Base-by-base conservation (phyloP, 202 grass and related monocot genomes). In the Setaria viridis region DNA sequence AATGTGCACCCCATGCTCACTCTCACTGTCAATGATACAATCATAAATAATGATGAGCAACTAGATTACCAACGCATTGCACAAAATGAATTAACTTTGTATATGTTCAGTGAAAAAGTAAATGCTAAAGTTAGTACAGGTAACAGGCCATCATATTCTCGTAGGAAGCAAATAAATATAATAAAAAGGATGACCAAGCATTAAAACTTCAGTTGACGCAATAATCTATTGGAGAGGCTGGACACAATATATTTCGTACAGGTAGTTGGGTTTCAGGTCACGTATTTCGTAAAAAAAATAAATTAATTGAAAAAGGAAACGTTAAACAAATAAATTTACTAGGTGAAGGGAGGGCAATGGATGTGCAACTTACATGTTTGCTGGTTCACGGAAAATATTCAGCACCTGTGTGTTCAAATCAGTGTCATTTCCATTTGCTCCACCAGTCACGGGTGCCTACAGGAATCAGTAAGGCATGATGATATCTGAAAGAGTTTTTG, bases 1-100 rank as follows among this genome's bases (percentile, higher is more conserved):
- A 12, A 93, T 33, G 72, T 99, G 94, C 48, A 99, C 88, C 3
- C 97, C 97, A n/a, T 99, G 97, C 21, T 94, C 94, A 41, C 63
- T 99, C 37, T 88, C 73, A 8, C 92, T 99, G 86, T 72, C 62
- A 55, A 74, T 39, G 57, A 51, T 1, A 33, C 5, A 45, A 74
- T 55, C 75, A 21, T 9, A 68, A 76, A 54, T 43, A 66, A 39
- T 30, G 39, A 77, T 29, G 42, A 72, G 32, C 0, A 67, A 51
- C 41, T 49, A 32, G 42, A 45, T 70, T 25, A 7, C 6, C 21
- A 34, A 63, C 42, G 8, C 62, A 78, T 63, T 57, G 32, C 34
- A 57, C 9, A 59, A 9, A 39, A 39, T 39, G 37, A 39, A 66
- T 7, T n/a, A 74, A 30, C 17, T 47, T 82, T 62, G 21, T n/a